Evolutionary conservation across 2,329 filamentous ascomycete genomes (phyloP).

Genomic region (Exophiala oligosperma): DNA sequence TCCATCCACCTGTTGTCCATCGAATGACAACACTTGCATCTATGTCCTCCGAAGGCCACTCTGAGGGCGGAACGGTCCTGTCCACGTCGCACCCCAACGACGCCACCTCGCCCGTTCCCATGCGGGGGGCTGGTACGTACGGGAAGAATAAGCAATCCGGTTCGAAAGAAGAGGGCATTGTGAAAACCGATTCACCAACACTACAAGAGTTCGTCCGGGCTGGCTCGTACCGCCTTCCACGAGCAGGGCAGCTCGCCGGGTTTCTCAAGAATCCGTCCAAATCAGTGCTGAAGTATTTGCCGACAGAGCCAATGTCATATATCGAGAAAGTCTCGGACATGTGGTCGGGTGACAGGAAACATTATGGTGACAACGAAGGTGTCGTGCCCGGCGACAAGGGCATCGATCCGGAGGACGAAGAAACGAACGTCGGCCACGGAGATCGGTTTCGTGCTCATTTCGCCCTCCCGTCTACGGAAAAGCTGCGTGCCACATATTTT

Average conservation of each 20-base stretch:
- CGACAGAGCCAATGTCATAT: conserved; percentile 92
- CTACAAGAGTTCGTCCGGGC: conserved; percentile 60
- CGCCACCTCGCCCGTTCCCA: conserved; percentile 14
- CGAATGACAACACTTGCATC: conserved; percentile 33
- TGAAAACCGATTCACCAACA: conserved; percentile 42
- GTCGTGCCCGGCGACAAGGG: conserved; percentile 66
- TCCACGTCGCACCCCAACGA: conserved; percentile 22
- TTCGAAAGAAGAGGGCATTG: not conserved
- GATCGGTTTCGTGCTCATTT: conserved; percentile 85
- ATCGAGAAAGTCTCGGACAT: conserved; percentile 96
- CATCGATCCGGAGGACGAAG: conserved; percentile 57
- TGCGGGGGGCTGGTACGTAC: conserved; percentile 6
- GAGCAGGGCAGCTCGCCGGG: conserved; percentile 77
- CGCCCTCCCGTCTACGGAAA: conserved; percentile 79
- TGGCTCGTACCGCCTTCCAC: conserved; percentile 76
- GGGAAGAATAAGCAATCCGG: too few relatives aligned
- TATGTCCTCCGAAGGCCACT: conserved; percentile 40
- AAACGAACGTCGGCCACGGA: conserved; percentile 54
- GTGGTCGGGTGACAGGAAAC: conserved; percentile 87
- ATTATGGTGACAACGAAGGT: conserved; percentile 75
- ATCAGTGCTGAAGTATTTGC: conserved; percentile 77
- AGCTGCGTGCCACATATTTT: conserved; percentile 84
- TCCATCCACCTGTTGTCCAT: conserved; percentile 71
- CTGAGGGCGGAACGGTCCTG: conserved; percentile 30
- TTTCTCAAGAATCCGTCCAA: conserved; percentile 78